These are phyloP conservation scores for Albugo laibachii DNA, from an alignment of 352 stramenopile genomes.

Conservation along the genomic window DNA sequence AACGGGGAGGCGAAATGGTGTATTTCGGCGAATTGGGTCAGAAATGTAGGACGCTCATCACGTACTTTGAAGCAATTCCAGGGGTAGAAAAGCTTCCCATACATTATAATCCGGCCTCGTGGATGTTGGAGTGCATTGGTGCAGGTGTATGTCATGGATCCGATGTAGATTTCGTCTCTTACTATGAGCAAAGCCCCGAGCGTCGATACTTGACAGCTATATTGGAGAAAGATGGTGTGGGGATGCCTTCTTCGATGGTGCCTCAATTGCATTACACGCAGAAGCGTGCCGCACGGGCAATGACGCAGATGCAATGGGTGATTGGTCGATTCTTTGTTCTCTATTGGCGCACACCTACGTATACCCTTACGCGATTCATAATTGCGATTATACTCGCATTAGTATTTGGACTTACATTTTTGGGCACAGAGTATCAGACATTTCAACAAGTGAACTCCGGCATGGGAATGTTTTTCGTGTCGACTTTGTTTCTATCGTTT, in stretches of 20 bases:
- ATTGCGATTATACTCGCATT: slow-evolving; percentile 61
- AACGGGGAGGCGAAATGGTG: slow-evolving; percentile 22
- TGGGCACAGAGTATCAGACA: slow-evolving; percentile 19
- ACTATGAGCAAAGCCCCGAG: slow-evolving; percentile 17
- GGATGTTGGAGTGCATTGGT: slow-evolving; percentile 36
- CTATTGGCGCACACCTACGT: slow-evolving; percentile 32
- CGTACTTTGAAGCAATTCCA: slow-evolving; percentile 26
- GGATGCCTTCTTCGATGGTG: slow-evolving; percentile 9
- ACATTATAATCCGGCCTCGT: slow-evolving; percentile 53
- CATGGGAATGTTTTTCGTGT: slow-evolving; percentile 74
- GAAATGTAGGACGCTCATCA: slow-evolving; percentile 21
- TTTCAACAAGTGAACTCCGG: slow-evolving; percentile 32
- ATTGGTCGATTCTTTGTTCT: slow-evolving; percentile 9
- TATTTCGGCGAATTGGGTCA: slow-evolving; percentile 37
- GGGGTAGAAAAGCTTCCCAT: slow-evolving; percentile 22
- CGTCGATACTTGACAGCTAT: slow-evolving; percentile 7
- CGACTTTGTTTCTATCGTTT: slow-evolving; percentile 65
- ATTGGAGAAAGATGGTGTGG: slow-evolving; percentile 14
- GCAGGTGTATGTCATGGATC: slow-evolving; percentile 16
- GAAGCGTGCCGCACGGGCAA: slow-evolving; percentile 8
- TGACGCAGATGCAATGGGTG: slow-evolving; percentile 18
- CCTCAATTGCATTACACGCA: slow-evolving; percentile 12
- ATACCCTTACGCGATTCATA: slow-evolving; percentile 66
- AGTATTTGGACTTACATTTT: slow-evolving; percentile 46
- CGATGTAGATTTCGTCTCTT: slow-evolving; percentile 14